These are phyloP conservation scores for Cladobotryum mycophilum DNA, from an alignment of 2,329 filamentous ascomycete species.

Conservation along the genomic window DNA sequence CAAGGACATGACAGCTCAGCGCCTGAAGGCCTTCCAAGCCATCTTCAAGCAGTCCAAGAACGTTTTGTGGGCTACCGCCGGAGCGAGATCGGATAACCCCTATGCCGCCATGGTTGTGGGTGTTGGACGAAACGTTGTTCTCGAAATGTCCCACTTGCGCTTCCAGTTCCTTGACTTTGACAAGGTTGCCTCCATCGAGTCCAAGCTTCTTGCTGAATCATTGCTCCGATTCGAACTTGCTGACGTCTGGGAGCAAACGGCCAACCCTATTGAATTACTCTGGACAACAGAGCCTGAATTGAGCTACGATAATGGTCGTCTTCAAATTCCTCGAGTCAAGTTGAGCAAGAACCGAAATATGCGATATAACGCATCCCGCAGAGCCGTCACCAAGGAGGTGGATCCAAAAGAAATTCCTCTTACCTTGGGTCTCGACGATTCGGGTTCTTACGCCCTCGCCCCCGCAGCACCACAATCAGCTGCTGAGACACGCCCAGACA, in stretches of 20 bases:
- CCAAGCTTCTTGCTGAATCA: background rate
- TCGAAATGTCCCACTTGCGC: background rate
- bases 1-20: slow-evolving; percentile 2
- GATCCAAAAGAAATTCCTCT: too few relatives aligned
- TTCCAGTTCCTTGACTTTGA: background rate
- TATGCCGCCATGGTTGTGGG: background rate
- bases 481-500: background rate
- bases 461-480: background rate
- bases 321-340: too few relatives aligned
- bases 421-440: too few relatives aligned
- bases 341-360: too few relatives aligned
- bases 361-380: too few relatives aligned
- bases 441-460: background rate
- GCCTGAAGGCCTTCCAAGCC: slow-evolving; percentile 4
- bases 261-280: background rate
- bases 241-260: background rate
- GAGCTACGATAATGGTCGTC: too few relatives aligned
- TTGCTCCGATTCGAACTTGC: background rate
- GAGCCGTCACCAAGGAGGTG: too few relatives aligned
- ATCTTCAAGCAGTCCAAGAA: background rate
- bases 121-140: background rate
- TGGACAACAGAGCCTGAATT: too few relatives aligned
- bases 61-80: background rate
- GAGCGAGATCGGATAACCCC: background rate
- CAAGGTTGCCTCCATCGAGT: background rate